Conservation (phyloP, 208 protist genomes). For the Wallacemonas rigidus region DNA sequence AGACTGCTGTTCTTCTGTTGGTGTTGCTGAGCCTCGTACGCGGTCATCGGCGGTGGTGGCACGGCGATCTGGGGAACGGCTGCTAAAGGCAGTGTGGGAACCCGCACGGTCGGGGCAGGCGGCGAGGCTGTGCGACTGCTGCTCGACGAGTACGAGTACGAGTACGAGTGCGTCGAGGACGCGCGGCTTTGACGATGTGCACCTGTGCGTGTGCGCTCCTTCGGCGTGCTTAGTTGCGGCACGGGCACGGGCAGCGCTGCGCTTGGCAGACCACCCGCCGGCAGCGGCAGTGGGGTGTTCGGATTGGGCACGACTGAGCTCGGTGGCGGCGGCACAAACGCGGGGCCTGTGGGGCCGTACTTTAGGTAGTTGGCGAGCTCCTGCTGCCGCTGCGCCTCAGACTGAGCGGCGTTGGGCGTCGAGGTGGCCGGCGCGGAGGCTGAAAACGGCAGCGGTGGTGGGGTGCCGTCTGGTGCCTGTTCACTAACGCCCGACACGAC, state of each 20-base stretch:
- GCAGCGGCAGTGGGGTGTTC: conserved; percentile 2
- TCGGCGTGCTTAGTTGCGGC: neutral
- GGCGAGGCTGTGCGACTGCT: conserved; percentile 16
- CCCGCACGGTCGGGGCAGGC: neutral
- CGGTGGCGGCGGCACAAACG: conserved; percentile 19
- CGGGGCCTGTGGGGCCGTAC: conserved; percentile 28
- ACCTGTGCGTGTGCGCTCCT: neutral
- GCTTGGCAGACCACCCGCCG: neutral
- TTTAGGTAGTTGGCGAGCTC: conserved; percentile 22
- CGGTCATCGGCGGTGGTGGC: neutral
- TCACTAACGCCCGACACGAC: neutral
- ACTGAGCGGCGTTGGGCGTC: neutral
- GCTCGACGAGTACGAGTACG: conserved; percentile 21
- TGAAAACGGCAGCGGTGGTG: neutral
- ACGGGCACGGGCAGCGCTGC: neutral
- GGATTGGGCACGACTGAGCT: conserved; percentile 1
- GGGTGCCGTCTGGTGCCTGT: neutral
- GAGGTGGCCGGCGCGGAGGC: neutral
- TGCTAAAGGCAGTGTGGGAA: neutral
- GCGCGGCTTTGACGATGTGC: neutral
- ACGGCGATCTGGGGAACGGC: neutral
- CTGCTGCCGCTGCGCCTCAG: conserved; percentile 13
- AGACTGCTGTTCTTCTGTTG: neutral
- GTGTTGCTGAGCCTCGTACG: conserved; percentile 4
- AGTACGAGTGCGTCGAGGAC: neutral